A percentile compares a stretch with the other conserved stretches of the same genome.
Conservation (phyloP, 768 basidiomycete species). For the Termitomyces sp. region DNA sequence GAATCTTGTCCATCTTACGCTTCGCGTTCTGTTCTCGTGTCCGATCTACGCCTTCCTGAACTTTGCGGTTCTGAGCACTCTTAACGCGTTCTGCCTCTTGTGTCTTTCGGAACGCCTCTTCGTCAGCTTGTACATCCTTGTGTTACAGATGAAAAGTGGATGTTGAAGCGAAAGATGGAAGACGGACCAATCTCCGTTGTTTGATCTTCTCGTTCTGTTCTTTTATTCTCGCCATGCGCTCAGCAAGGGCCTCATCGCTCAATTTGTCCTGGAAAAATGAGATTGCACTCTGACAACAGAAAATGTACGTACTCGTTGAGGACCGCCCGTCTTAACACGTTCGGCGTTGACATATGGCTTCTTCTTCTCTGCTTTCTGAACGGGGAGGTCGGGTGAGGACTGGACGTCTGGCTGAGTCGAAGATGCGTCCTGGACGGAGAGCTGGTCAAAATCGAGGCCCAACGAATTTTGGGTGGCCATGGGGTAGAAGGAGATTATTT, state of each 20-base stretch:
- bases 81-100: slow-evolving; percentile 61
- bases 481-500: slow-evolving; percentile 10
- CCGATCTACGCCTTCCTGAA: slow-evolving; percentile 64
- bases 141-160: neutral
- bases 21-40: slow-evolving; percentile 76
- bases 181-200: slow-evolving; percentile 47
- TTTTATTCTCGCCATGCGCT: slow-evolving; percentile 57
- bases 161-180: neutral
- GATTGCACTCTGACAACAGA: slow-evolving; percentile 3
- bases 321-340: slow-evolving; percentile 79
- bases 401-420: slow-evolving; percentile 7
- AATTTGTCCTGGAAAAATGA: slow-evolving; percentile 23
- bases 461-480: slow-evolving; percentile 58
- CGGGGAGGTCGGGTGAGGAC: slow-evolving; percentile 4
- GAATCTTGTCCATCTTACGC: slow-evolving; percentile 77
- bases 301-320: slow-evolving; percentile 51
- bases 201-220: slow-evolving; percentile 67
- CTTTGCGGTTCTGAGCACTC: slow-evolving; percentile 52
- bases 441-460: slow-evolving; percentile 62
- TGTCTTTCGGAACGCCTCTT: slow-evolving; percentile 69
- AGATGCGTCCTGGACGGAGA: slow-evolving; percentile 28
- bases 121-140: slow-evolving; percentile 74
- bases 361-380: slow-evolving; percentile 44
- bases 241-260: slow-evolving; percentile 52
- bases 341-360: slow-evolving; percentile 79